Conservation (phyloP, 2,329 filamentous ascomycete genomes). For the Microdochium trichocladiopsis region DNA sequence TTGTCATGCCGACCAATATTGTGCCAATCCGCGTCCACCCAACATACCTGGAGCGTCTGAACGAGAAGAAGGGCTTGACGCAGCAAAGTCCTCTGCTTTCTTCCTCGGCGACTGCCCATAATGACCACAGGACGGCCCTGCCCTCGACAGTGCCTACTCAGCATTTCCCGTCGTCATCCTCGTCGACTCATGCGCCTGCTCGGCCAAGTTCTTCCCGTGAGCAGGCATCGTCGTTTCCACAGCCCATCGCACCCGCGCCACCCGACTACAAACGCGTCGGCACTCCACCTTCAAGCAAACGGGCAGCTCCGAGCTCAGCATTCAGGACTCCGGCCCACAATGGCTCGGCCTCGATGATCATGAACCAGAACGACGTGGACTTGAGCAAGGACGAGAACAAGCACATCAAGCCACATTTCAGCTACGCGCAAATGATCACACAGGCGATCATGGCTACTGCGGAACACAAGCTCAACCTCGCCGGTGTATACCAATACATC, state of each 20-base stretch:
- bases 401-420: conserved; percentile 91
- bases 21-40: conserved; percentile 60
- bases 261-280: conserved; percentile 53
- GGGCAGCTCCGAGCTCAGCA: conserved; percentile 19
- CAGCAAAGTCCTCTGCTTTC: conserved; percentile 10
- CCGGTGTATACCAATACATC: conserved; percentile 92
- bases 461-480: conserved; percentile 84
- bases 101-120: conserved; percentile 1
- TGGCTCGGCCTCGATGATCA: conserved; percentile 31
- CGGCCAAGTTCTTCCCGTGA: not conserved
- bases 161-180: not conserved
- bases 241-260: conserved; percentile 52
- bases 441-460: conserved; percentile 85
- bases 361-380: conserved; percentile 56
- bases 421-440: conserved; percentile 94
- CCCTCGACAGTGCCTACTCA: not conserved
- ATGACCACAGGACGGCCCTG: not conserved
- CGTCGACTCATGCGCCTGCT: not conserved
- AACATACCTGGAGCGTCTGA: conserved; percentile 62
- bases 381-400: conserved; percentile 77
- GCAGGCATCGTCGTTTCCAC: conserved; percentile 20
- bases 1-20: conserved; percentile 77
- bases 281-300: conserved; percentile 46
- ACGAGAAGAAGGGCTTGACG: conserved; percentile 30
- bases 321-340: conserved; percentile 31